Base-by-base conservation (phyloP, 73 alveolate species). In the Paramecium biaurelia region DNA sequence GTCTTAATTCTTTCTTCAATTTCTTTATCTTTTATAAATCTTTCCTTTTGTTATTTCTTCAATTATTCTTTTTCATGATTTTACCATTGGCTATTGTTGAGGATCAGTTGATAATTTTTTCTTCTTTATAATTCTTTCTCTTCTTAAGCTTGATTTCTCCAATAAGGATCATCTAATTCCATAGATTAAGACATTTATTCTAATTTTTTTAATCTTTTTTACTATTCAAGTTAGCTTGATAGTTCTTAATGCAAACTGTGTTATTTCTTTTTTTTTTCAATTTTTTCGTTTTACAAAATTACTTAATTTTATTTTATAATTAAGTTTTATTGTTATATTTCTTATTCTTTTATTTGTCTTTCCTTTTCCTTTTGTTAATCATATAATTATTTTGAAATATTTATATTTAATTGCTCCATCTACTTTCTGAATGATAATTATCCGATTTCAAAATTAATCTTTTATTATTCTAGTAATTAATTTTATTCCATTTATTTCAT, bases 111-210 rank as follows among this genome's bases (percentile, higher is more conserved):
- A 35, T 34, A 72, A 21, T 38, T 30, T 37, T 38, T 72, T 72
- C 86, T 30, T 38, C 28, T 72, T 35, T 72, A n/a, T 34, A 5
- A 11, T 72, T 72, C 86, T 37, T 72, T 38, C 11, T 72, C 59
- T 34, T 72, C 59, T 6, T 72, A n/a, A 4, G 26, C 32, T 21
- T 15, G 32, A 72, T 72, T 4, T 38, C 58, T 30, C 86, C 86
- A 72, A 72, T 72, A 72, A 15, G 86, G 86, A 72, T 72, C 86
- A 35, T 72, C 86, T 2, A 4, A 28, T 14, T 35, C 56, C 58
- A 21, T 21, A 34, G 86, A 35, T 72, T 72, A 32, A 14, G 86
- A 72, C 18, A 35, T n/a, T 0, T 28, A 28, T 2, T 72, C 58
- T 11, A 14, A 26, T 35, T 72, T 0, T 72, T 72, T 34, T 6